Base-by-base conservation (phyloP, 768 basidiomycete species). In the Lentinula sp. region DNA sequence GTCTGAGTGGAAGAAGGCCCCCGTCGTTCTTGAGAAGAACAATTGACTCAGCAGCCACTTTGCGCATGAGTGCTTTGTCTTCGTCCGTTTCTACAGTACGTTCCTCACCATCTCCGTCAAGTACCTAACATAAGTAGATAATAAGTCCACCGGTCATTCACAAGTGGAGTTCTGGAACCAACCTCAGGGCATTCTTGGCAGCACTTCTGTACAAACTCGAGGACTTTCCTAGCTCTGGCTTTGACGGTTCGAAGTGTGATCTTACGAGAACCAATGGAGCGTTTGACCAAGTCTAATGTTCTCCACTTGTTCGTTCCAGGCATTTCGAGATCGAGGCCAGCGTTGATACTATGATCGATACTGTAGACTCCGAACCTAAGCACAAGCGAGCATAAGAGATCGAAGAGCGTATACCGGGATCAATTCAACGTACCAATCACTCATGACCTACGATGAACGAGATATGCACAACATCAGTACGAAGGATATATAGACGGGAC, bases 271-370 rank as follows among this genome's bases (percentile, higher is more conserved):
- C 70, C 66, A 52, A 89, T 79, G 0, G 79, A 82, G 28, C 87
- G 79, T 64, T 82, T 83, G 65, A 90, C 80, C 37, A 85, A 78
- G 62, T 87, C 84, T n/a, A 86, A 76, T 0, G 82, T 83, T 6
- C 89, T 80, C 89, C 88, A 90, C 64, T 90, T 89, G 71, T 86
- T 86, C 13, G 74, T 73, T 1, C 90, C 89, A 0, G 88, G 89
- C 88, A 90, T 91, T 69, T 91, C 89, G 40, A 93, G 80, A 67
- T 91, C 87, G 23, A 91, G 75, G 2, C 89, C 89, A n/a, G 89
- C 88, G 61, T 91, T 91, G 62, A 89, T 74, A 28, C 77, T 73
- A 23, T 78, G 75, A 63, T 85, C 84, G 35, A 89, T 75, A 57
- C 84, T 82, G 74, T 91, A 91, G 2, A 81, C 73, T 1, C 91